Evolutionary conservation across 1,139 yeast species (phyloP).

Genomic region (Ashbya aceris): DNA sequence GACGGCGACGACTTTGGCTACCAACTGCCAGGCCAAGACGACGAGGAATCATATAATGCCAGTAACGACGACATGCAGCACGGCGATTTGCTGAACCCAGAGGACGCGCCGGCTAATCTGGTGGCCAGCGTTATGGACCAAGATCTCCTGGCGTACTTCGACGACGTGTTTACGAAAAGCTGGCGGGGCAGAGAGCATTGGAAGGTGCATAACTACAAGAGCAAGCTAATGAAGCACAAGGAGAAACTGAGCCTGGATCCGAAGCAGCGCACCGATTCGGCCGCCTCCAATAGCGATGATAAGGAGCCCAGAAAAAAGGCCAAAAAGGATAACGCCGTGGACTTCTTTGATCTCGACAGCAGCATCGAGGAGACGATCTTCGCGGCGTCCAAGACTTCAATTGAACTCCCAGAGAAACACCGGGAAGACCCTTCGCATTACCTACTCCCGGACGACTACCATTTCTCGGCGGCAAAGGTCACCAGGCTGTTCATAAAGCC

Average conservation of each 20-base stretch:
- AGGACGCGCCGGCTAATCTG: conserved; percentile 8
- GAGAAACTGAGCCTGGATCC: conserved; percentile 8
- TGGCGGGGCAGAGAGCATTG: conserved; percentile 96
- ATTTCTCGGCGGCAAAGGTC: conserved; percentile 60
- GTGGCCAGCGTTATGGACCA: conserved; percentile 42
- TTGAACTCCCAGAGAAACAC: conserved; percentile 38
- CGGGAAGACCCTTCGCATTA: conserved; percentile 36
- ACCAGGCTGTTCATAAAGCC: conserved; percentile 68
- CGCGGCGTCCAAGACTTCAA: conserved; percentile 35
- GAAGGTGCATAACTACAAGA: conserved; percentile 62
- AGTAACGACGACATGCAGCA: conserved; percentile 7
- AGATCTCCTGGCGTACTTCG: conserved; percentile 73
- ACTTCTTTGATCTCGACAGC: conserved; percentile 39
- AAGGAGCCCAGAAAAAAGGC: conserved; percentile 31
- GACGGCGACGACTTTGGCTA: conserved; percentile 19
- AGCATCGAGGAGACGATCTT: conserved; percentile 38
- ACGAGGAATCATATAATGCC: conserved; percentile 4
- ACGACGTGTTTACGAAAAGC: conserved; percentile 53
- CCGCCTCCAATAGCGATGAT: conserved; percentile 30
- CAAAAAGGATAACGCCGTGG: conserved; percentile 36
- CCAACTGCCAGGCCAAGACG: conserved; percentile 22
- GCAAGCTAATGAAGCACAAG: conserved; percentile 15
- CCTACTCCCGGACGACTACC: conserved; percentile 65
- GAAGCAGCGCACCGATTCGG: conserved; percentile 12
- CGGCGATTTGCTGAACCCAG: conserved; percentile 6